Evolutionary conservation across 2,329 filamentous ascomycete genomes (phyloP).

Genomic region (Orbilia ellipsospora): DNA sequence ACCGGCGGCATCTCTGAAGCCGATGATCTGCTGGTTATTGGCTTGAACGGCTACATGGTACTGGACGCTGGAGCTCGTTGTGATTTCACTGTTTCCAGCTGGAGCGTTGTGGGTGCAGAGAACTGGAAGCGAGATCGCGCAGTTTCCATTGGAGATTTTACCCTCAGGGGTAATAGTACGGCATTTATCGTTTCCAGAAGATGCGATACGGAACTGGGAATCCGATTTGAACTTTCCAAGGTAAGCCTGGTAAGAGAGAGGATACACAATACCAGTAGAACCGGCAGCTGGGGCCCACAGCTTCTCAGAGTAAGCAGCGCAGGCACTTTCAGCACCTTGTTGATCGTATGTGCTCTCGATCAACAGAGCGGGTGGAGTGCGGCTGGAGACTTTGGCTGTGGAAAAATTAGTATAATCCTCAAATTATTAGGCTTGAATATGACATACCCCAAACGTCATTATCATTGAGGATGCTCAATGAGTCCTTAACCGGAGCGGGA

Average conservation of each 20-base stretch:
- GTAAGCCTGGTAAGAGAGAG: slow-evolving; percentile 34
- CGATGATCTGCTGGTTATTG: slow-evolving; percentile 62
- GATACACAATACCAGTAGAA: background rate
- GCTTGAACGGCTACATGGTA: slow-evolving; percentile 63
- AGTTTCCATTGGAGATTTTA: slow-evolving; percentile 54
- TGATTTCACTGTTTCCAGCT: slow-evolving; percentile 57
- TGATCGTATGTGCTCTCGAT: slow-evolving; percentile 17
- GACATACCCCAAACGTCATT: slow-evolving; percentile 28
- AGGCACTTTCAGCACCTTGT: slow-evolving; percentile 1
- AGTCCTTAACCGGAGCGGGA: slow-evolving; percentile 6
- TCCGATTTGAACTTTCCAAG: slow-evolving; percentile 20
- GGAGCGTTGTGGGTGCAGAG: slow-evolving; percentile 66
- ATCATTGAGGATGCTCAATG: slow-evolving; percentile 18
- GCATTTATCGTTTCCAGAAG: slow-evolving; percentile 12
- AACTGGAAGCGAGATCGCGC: slow-evolving; percentile 59
- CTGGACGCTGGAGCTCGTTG: slow-evolving; percentile 59
- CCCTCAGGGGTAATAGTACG: slow-evolving; percentile 60
- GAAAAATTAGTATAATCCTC: slow-evolving; percentile 7
- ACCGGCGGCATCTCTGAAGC: slow-evolving; percentile 64
- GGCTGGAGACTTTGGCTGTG: slow-evolving; percentile 13
- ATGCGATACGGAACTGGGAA: slow-evolving; percentile 23
- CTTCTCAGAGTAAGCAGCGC: slow-evolving; percentile 19
- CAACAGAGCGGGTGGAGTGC: slow-evolving; percentile 25
- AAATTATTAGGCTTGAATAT: background rate
- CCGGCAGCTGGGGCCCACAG: slow-evolving; percentile 21